Base-by-base conservation (phyloP, 108 stramenopile species). In the Aurantiochytrium sp. region DNA sequence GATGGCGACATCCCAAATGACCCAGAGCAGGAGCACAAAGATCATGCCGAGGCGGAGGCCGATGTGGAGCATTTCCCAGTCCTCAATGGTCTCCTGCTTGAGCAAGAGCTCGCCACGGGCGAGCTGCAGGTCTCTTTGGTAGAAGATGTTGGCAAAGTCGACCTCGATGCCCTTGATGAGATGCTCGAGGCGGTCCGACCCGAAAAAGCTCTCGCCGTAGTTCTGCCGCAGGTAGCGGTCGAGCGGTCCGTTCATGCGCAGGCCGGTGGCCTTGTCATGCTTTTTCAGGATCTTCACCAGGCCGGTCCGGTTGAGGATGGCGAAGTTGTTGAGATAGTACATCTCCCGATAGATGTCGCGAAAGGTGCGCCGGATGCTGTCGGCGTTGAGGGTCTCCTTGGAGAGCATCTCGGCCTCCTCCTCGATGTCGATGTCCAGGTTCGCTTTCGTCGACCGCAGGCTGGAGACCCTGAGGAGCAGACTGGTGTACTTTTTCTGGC, bases 271-370 rank as follows among this genome's bases (percentile, higher is more conserved):
- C 89, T 97, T 98, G 94, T 98, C 98, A 91, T 98, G 97, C 92
- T 98, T 98, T 93, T 98, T 98, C 59, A 98, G 91, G 55, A 97
- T 97, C 90, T 98, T 98, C 54, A 90, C 95, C 91, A 97, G 96
- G 68, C 94, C 93, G 87, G 96, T 97, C 88, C 97, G 97, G 19
- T 96, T 98, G 96, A 98, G 97, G 88, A 98, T 97, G 34, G 98
- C 97, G 87, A 93, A 98, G 42, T 96, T 97, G 87, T 98, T 96
- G 45, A 98, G 94, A 36, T 97, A 90, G 50, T 97, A 90, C 53
- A 97, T 89, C 89, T 98, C 98, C 85, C 96, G 96, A 88, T 98
- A 97, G n/a, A 48, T 6, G 42, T 81, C 73, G 12, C 73, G 73
- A 48, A 81, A 81, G n/a, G 39, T 24, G 10, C 73, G 12, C 73